Base-by-base conservation (phyloP, 495 filamentous ascomycete species). In the Aspergillus avenaceus region DNA sequence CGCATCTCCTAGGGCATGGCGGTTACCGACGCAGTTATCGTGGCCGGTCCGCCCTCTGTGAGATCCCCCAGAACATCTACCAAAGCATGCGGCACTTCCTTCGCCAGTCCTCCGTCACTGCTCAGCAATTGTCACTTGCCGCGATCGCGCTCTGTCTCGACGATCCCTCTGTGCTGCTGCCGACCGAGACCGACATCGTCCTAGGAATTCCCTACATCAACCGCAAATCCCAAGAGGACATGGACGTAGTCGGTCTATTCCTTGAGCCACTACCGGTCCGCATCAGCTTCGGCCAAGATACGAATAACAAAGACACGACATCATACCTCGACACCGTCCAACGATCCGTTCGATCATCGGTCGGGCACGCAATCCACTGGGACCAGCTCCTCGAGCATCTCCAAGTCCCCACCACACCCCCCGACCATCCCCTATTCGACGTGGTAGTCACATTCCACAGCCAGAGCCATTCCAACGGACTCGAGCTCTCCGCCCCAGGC, bases 381-480 rank as follows among this genome's bases (percentile, higher is more conserved):
- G 12, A 47, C 29, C 54, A 55, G 32, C 55, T 69, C 16, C 50
- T 64, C 8, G 2, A 40, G 12, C 54, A 59, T 36, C 52, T 69
- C 2, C 37, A 26, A 5, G 41, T 58, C 23, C 21, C n/a, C 7
- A 34, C 60, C 0, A 27, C 56, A 6, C 57, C 45, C 36, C 65
- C 63, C 1, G 52, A 60, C 22, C 54, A 69, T 28, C 58, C 61
- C 0, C 14, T 69, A 6, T 58, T 64, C 22, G 63, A 69, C 37
- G 50, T 55, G n/a, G 62, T 66, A 56, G 63, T 69, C 2, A 62
- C 65, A 11, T 64, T 66, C 52, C 65, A 69, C 37, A 52, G 64
- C 8, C 34, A 48, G n/a, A 28, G 26, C 11, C 26, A 5, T 11
- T 11, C 19, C 19, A 23, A 13, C 9, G n/a, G 40, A 8, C 40